Conservation (phyloP, 2,329 filamentous ascomycete species). For the Sodiomyces alkalinus region DNA sequence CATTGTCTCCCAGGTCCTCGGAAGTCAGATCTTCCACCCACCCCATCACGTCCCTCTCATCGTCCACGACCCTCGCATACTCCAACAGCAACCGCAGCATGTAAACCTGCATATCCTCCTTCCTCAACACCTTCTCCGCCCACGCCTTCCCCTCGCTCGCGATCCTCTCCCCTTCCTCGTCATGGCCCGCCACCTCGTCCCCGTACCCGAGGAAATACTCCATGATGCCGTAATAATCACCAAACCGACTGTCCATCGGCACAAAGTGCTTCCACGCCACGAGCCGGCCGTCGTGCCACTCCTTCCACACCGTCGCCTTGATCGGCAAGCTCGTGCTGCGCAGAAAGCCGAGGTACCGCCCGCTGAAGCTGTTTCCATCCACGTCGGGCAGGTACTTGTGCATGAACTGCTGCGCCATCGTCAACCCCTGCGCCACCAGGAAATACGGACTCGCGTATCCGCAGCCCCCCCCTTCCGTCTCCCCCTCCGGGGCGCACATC, state of each 20-base stretch:
- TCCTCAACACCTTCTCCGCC: constrained; percentile 52
- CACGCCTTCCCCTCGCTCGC: constrained; percentile 50
- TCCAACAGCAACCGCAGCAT: constrained; percentile 48
- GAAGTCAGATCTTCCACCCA: constrained; percentile 33
- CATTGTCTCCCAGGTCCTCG: neutral
- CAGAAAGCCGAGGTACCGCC: constrained; percentile 54
- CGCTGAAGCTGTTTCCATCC: constrained; percentile 59
- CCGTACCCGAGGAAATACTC: constrained; percentile 56
- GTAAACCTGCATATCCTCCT: constrained; percentile 63
- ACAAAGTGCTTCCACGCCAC: constrained; percentile 70
- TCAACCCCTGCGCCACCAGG: constrained; percentile 19
- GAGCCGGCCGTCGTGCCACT: constrained; percentile 67
- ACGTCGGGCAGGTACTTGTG: constrained; percentile 62
- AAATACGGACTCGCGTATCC: constrained; percentile 34
- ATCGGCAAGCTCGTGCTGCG: constrained; percentile 55
- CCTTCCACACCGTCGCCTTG: constrained; percentile 63
- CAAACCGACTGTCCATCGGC: constrained; percentile 60
- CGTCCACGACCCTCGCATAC: constrained; percentile 41
- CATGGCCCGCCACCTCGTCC: constrained; percentile 25
- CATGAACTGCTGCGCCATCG: constrained; percentile 37
- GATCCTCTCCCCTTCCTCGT: constrained; percentile 46
- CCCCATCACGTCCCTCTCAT: constrained; percentile 34
- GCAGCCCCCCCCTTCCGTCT: constrained; percentile 23
- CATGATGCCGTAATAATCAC: constrained; percentile 58
- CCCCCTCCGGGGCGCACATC: constrained; percentile 27